Evolutionary conservation across 2,329 filamentous ascomycete species (phyloP).

Genomic region (Colletotrichum endophyticum): DNA sequence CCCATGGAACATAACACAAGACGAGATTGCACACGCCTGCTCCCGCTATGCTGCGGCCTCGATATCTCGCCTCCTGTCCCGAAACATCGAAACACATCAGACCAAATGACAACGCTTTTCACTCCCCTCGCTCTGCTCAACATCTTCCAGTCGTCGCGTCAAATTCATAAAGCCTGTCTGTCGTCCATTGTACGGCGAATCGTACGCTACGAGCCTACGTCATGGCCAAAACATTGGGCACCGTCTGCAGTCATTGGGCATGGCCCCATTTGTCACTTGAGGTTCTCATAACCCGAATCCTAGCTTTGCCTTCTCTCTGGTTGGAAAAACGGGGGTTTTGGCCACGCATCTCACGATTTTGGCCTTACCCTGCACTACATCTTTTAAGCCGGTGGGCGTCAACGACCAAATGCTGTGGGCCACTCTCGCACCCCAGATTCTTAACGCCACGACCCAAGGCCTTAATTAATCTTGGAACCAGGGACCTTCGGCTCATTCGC

Average conservation of each 20-base stretch:
- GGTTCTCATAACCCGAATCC: background rate
- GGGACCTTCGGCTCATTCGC: background rate
- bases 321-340: background rate
- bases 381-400: background rate
- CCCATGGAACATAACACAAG: background rate
- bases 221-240: background rate
- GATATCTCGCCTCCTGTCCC: background rate
- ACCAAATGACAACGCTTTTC: background rate
- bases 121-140: background rate
- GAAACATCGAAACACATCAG: constrained; percentile 4
- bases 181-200: background rate
- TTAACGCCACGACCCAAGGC: constrained; percentile 14
- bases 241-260: background rate
- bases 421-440: constrained; percentile 12
- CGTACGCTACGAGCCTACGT: background rate
- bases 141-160: background rate
- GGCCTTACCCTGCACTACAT: background rate
- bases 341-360: background rate
- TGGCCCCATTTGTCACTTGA: background rate
- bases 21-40: background rate
- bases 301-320: background rate
- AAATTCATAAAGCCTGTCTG: background rate
- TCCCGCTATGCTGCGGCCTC: background rate
- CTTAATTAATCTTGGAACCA: constrained; percentile 5
- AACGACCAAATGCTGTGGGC: background rate